These are phyloP conservation scores for Aegilops tauschii DNA, from an alignment of 176 grass and related monocot genomes.

Conservation along the genomic window DNA sequence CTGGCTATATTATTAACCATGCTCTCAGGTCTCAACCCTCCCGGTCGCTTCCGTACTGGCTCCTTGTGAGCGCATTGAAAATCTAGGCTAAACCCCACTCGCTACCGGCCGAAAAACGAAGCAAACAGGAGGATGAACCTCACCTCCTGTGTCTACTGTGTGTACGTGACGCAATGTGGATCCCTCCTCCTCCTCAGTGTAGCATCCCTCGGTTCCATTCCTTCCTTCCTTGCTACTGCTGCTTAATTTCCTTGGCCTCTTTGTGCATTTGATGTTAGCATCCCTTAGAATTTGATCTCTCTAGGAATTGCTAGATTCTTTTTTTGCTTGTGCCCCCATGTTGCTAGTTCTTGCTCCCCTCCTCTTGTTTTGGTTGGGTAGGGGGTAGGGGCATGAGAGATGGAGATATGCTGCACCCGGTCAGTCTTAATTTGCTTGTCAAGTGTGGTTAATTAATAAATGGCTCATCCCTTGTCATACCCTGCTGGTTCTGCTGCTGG, in stretches of 20 bases:
- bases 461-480: neutral
- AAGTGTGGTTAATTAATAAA: conserved; percentile 13
- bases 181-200: conserved; percentile 52
- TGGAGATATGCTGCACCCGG: conserved; percentile 1
- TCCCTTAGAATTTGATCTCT: conserved; percentile 44
- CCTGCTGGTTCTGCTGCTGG: neutral
- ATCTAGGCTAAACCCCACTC: no score
- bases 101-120: no score
- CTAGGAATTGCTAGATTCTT: conserved; percentile 45
- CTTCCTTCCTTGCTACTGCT: neutral
- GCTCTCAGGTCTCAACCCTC: no score
- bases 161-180: neutral
- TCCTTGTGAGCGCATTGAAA: no score
- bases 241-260: neutral
- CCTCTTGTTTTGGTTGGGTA: conserved; percentile 22
- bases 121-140: no score
- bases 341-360: conserved; percentile 44
- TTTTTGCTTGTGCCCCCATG: conserved; percentile 25
- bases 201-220: neutral
- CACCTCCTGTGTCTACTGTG: no score
- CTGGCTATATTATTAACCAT: no score
- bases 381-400: conserved; percentile 8
- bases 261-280: conserved; percentile 36
- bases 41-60: no score
- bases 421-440: neutral